phyloP scores from a whole-genome alignment of 768 basidiomycete genomes.

The Krasilnikovozyma curviuscula region DNA sequence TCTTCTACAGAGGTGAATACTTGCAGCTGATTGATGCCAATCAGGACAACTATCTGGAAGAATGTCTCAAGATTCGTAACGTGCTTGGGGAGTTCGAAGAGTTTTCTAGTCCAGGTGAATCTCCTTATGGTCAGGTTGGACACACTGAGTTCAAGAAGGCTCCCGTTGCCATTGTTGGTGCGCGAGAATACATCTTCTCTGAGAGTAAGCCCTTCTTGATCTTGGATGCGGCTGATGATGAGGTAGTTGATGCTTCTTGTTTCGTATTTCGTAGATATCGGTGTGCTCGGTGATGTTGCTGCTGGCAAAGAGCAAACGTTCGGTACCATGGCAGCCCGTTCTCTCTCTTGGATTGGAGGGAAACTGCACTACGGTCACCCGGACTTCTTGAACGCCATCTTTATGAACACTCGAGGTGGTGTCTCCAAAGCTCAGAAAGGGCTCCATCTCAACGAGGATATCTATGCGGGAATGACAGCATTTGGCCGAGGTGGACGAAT shows the following conservation, averaged over 20 bases:
- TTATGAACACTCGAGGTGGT: constrained; percentile 96
- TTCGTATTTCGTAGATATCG: constrained; percentile 38
- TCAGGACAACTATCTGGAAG: constrained; percentile 98
- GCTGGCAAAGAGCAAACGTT: constrained; percentile 99
- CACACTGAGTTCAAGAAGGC: constrained; percentile 69
- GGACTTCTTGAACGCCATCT: constrained; percentile 92
- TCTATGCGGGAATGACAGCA: constrained; percentile 97
- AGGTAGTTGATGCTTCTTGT: background rate
- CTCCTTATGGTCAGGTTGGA: constrained; percentile 78
- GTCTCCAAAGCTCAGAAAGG: constrained; percentile 99
- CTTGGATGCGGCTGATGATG: background rate
- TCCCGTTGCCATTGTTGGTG: constrained; percentile 93
- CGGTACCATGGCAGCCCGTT: constrained; percentile 87
- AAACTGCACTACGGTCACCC: constrained; percentile 99
- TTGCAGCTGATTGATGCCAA: constrained; percentile 98
- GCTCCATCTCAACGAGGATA: constrained; percentile 97
- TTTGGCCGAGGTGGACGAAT: constrained; percentile 90
- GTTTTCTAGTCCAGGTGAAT: constrained; percentile 50
- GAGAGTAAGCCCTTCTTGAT: constrained; percentile 35
- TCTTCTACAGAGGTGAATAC: constrained; percentile 99
- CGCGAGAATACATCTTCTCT: constrained; percentile 98
- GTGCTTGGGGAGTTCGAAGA: constrained; percentile 97
- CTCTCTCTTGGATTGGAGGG: constrained; percentile 92
- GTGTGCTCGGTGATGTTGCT: constrained; percentile 92
- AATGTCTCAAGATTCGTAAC: constrained; percentile 97